phyloP scores from a whole-genome alignment of 1,284 basidiomycete species.

The Cutaneotrichosporon dermatis region DNA sequence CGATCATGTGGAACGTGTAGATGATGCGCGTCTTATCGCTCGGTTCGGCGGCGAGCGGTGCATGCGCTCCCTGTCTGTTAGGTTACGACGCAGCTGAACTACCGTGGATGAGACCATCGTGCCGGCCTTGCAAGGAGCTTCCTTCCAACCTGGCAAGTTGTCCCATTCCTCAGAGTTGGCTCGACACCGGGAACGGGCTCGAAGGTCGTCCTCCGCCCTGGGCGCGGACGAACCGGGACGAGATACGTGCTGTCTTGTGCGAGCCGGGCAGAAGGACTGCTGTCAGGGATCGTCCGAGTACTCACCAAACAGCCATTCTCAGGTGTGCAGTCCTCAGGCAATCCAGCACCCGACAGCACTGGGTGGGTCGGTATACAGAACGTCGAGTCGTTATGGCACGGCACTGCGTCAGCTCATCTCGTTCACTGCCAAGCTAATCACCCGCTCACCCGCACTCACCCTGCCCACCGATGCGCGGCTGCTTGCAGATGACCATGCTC shows the following conservation, averaged over 20 bases:
- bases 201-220: conserved; percentile 68
- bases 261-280: conserved; percentile 84
- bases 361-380: conserved; percentile 81
- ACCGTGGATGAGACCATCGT: conserved; percentile 76
- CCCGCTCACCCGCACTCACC: conserved; percentile 52
- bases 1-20: conserved; percentile 82
- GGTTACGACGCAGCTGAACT: conserved; percentile 1
- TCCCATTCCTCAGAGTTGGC: conserved; percentile 53
- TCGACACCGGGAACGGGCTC: conserved; percentile 56
- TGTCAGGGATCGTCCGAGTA: conserved; percentile 1
- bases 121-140: conserved; percentile 69
- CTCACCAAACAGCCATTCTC: conserved; percentile 71
- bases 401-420: conserved; percentile 51
- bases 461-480: conserved; percentile 80
- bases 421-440: too few relatives aligned
- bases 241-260: conserved; percentile 66
- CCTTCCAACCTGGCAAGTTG: conserved; percentile 60
- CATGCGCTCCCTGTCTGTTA: conserved; percentile 59
- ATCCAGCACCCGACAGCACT: conserved; percentile 94
- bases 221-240: conserved; percentile 76
- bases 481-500: conserved; percentile 91
- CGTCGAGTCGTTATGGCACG: conserved; percentile 55
- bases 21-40: conserved; percentile 68
- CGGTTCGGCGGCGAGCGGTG: conserved; percentile 82
- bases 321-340: conserved; percentile 77